Evolutionary conservation across 2,329 filamentous ascomycete species (phyloP), one percentile per base, ranked within the genome.

Genomic region (Fusarium albidum): DNA sequence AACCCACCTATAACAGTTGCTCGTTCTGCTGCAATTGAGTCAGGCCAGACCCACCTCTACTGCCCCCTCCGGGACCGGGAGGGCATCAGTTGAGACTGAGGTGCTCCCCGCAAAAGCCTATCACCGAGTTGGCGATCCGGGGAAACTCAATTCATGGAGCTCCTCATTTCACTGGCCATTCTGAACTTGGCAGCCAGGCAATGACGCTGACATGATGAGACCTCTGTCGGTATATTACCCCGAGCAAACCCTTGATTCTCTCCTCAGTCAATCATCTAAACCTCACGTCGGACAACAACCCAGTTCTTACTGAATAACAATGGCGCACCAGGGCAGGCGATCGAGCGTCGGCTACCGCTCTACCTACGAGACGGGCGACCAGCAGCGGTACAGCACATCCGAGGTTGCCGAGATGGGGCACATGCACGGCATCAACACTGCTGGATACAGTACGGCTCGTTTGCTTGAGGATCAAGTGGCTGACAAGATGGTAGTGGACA

Each of bases 131-230:
- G 4, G 21, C 7, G 21, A 4, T 21, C 21, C 4, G 21, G 21
- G 21, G 7, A 21, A 21, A 21, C 21, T 21, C 21, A 21, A 21
- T 21, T 21, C 4, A 21, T 21, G 5, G 7, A 21, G 21, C 21
- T 21, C 21, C 5, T 21, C 21, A 21, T 21, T 21, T 21, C 5
- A 21, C 21, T 21, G 21, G 21, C 7, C 21, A 7, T 21, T n/a
- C n/a, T n/a, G n/a, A n/a, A 21, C 21, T 21, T 21, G 21, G 21
- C 21, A 21, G 21, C 21, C 4, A 4, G 21, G 5, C 32, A 32
- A 57, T 60, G 52, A 60, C 56, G 57, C n/a, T 34, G 17, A 40
- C 32, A 60, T 60, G 56, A 60, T 41, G 41, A 31, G 21, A 9
- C 5, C 21, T 29, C 2, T 38, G n/a, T 38, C 17, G 10, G 6